These are phyloP conservation scores for Pythium oligandrum DNA, from an alignment of 352 stramenopile species.

Conservation along the genomic window DNA sequence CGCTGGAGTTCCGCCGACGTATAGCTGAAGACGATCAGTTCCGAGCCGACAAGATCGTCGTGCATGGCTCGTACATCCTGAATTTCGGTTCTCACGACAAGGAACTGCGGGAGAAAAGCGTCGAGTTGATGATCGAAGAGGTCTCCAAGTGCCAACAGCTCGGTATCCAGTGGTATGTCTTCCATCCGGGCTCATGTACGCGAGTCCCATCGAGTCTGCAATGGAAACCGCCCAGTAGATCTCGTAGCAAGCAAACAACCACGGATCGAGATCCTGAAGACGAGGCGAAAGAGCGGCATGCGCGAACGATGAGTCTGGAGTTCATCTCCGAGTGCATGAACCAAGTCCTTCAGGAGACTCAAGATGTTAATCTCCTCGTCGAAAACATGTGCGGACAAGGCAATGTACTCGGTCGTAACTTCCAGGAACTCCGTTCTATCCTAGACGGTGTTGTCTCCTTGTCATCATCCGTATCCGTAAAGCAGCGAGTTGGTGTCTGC, in stretches of 20 bases:
- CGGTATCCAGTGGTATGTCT: slow-evolving; percentile 33
- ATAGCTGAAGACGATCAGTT: slow-evolving; percentile 14
- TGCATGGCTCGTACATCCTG: slow-evolving; percentile 43
- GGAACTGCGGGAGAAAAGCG: slow-evolving; percentile 26
- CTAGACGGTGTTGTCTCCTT: slow-evolving; percentile 15
- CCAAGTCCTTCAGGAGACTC: slow-evolving; percentile 21
- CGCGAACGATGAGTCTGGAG: slow-evolving; percentile 15
- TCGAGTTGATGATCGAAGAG: slow-evolving; percentile 36
- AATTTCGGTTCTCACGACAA: slow-evolving; percentile 37
- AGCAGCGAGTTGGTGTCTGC: slow-evolving; percentile 28
- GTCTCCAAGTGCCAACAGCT: slow-evolving; percentile 32
- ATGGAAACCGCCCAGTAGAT: slow-evolving; percentile 8
- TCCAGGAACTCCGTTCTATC: slow-evolving; percentile 30
- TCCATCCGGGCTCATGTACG: slow-evolving; percentile 38
- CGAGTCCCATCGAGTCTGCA: slow-evolving; percentile 8
- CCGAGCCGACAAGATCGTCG: slow-evolving; percentile 18
- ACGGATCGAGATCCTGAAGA: background rate
- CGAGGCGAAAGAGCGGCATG: slow-evolving; percentile 4
- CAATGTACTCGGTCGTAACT: slow-evolving; percentile 28
- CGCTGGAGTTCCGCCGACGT: slow-evolving; percentile 17
- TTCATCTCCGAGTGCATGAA: slow-evolving; percentile 29
- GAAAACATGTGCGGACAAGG: slow-evolving; percentile 47
- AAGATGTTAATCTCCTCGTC: slow-evolving; percentile 26
- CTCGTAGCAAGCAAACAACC: slow-evolving; percentile 2
- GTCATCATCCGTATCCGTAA: background rate